Percentiles rank a stretch among this genome's conserved stretches.
phyloP scores from a whole-genome alignment of 495 filamentous ascomycete species.

The Neurospora sp. region DNA sequence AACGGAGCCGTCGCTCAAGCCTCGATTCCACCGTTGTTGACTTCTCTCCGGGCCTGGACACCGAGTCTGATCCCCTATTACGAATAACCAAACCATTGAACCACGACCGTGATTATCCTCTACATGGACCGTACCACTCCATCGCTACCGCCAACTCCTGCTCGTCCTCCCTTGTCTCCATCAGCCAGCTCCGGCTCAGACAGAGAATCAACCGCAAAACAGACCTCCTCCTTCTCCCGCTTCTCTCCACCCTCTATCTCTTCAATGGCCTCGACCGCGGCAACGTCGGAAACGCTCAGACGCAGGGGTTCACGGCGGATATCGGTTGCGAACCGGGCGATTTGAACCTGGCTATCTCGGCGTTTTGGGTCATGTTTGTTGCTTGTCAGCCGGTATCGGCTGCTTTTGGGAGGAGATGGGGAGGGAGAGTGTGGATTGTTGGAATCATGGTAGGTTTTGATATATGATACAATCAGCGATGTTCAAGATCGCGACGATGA shows the following conservation, averaged over 20 bases:
- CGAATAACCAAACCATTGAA: not conserved
- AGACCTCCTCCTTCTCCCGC: constrained; percentile 25
- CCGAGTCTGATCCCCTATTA: not conserved
- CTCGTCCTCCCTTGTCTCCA: not conserved
- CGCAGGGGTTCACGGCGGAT: constrained; percentile 24
- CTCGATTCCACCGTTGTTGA: not conserved
- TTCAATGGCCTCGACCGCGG: constrained; percentile 32
- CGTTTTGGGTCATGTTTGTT: constrained; percentile 50
- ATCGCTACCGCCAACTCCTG: not conserved
- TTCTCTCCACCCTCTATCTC: constrained; percentile 29
- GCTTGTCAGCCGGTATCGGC: constrained; percentile 45
- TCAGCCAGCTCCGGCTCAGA: not conserved
- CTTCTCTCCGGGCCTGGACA: not conserved
- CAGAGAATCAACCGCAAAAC: constrained; percentile 21
- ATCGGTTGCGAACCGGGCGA: constrained; percentile 28
- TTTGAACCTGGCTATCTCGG: constrained; percentile 43
- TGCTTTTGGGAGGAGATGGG: constrained; percentile 42
- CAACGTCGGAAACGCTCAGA: constrained; percentile 37
- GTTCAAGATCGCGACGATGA: not conserved
- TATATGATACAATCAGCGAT: not conserved
- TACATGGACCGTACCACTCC: not conserved
- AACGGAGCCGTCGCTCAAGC: not conserved
- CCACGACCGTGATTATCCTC: not conserved
- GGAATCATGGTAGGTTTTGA: constrained; percentile 34
- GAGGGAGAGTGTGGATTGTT: constrained; percentile 44